Base-by-base conservation (phyloP, 2,329 filamentous ascomycete species). In the Xenoacremonium recifei region DNA sequence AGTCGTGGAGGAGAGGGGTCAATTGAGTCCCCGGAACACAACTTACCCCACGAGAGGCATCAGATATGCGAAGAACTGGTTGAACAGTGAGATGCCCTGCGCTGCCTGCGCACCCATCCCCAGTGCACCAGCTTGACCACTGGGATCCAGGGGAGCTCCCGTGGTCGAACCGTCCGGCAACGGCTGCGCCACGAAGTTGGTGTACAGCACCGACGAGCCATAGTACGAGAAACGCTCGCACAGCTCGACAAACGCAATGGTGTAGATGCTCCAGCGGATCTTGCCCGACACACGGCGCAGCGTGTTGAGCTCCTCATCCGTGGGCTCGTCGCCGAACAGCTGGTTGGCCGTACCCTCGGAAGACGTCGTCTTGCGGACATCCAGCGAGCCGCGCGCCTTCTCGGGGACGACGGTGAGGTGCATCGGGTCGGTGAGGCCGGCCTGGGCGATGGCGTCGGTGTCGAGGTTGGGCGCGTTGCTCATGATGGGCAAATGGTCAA, bases 141-240 rank as follows among this genome's bases (percentile, higher is more conserved):
- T 41, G n/a, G 49, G 45, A 17, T 61, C 56, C 13, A 59, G 44
- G 27, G 63, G 65, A 29, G 75, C 72, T 44, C 80, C 82, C 1
- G 78, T 80, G 17, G 55, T 71, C 5, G 78, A 82, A 13, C 72
- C 73, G 0, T 48, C 39, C 2, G 81, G 80, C 20, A 84, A 65
- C 21, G 70, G 66, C 38, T 75, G 70, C 51, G 79, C 76, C 55
- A 84, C 75, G 56, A 80, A 85, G 65, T 84, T 84, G 60, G 79
- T 80, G 77, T 84, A 87, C 21, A 87, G 71, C 21, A 83, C 75
- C 32, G 79, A 76, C 4, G 82, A 83, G 40, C 85, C 86, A 58
- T 89, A 89, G 76, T 88, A 90, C 12, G 82, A 85, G 67, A 87
- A 88, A 36, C 85, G 82, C 68, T 90, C 86, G 67, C 82, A 87